Conservation (phyloP, 208 protist genomes). For the Lotmaria passim region DNA sequence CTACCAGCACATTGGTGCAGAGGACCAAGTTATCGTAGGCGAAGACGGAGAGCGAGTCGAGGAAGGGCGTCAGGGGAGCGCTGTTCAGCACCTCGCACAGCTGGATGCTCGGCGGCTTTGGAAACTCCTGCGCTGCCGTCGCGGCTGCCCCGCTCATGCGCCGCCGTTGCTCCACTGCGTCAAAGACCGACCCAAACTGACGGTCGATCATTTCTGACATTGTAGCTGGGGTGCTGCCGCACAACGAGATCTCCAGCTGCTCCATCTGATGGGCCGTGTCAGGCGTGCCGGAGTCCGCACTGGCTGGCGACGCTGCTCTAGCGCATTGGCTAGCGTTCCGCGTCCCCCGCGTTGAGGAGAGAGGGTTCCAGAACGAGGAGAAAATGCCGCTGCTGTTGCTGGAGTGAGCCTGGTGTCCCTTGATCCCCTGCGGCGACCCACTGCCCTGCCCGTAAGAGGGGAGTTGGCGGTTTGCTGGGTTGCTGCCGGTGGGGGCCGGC, state of each 20-base stretch:
- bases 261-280: slow-evolving; percentile 19
- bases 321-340: neutral
- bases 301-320: neutral
- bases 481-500: neutral
- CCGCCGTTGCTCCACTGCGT: slow-evolving; percentile 16
- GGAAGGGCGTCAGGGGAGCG: slow-evolving; percentile 35
- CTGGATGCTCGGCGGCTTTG: slow-evolving; percentile 24
- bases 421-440: neutral
- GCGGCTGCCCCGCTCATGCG: neutral
- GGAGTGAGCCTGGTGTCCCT: neutral
- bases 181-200: slow-evolving; percentile 21
- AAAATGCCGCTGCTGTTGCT: slow-evolving; percentile 14
- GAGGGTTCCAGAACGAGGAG: slow-evolving; percentile 14
- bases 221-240: slow-evolving; percentile 38
- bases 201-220: slow-evolving; percentile 28
- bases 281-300: neutral
- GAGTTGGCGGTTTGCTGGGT: neutral
- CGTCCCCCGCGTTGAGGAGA: neutral
- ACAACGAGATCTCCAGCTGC: slow-evolving; percentile 36
- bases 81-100: slow-evolving; percentile 55
- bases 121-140: neutral
- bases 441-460: neutral
- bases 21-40: slow-evolving; percentile 78
- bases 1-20: slow-evolving; percentile 40
- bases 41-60: slow-evolving; percentile 31